Evolutionary conservation across 306 rosid genomes (phyloP).

Genomic region (Trichosanthes cucumerina): DNA sequence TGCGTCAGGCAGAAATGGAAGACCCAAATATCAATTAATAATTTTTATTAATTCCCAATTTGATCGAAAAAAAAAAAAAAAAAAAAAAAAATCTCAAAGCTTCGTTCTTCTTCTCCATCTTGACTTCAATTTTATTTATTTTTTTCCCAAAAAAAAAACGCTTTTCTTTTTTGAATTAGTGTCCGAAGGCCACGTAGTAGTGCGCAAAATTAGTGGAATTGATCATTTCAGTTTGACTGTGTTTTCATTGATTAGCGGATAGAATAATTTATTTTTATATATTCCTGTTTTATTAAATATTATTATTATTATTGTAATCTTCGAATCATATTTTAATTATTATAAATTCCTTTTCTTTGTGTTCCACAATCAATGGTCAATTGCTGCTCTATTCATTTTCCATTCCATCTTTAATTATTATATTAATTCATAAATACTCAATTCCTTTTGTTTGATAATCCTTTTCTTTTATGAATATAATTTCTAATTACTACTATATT

Average conservation of each 20-base stretch:
- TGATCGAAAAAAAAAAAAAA: background rate
- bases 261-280: background rate
- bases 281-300: background rate
- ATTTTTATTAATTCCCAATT: background rate
- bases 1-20: conserved; percentile 10
- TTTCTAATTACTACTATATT: background rate
- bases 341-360: background rate
- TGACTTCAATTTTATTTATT: background rate
- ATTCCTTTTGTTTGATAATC: background rate
- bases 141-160: background rate
- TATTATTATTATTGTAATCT: background rate
- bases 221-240: conserved; percentile 11
- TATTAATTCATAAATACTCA: background rate
- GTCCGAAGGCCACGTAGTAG: conserved; percentile 6
- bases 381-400: background rate
- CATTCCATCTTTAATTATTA: background rate
- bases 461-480: background rate
- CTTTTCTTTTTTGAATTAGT: background rate
- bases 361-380: conserved; percentile 3
- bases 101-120: background rate
- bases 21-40: conserved; percentile 7
- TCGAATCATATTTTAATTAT: background rate
- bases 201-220: conserved; percentile 11
- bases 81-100: background rate
- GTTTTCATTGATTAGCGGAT: conserved; percentile 1